A percentile compares a stretch with the other conserved stretches of the same genome.
These are phyloP conservation scores for Arthrocladium fulminans DNA, from an alignment of 2,329 filamentous ascomycete genomes.

Conservation along the genomic window DNA sequence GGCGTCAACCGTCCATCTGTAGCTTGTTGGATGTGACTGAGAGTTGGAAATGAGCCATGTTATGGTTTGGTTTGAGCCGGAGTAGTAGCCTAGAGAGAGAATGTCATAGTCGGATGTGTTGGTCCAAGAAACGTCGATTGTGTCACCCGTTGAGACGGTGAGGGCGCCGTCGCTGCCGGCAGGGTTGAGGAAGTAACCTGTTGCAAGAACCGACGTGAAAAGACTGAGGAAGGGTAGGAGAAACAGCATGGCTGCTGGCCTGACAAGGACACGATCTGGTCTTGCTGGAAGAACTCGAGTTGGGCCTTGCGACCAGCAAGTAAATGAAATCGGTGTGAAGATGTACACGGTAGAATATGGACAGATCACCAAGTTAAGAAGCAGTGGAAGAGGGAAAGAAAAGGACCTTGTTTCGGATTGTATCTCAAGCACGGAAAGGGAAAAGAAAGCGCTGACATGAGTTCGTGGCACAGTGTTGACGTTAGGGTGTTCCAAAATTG, in stretches of 20 bases:
- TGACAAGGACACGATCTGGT: too few species aligned
- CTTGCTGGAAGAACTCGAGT: too few species aligned
- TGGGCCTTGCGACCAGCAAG: too few species aligned
- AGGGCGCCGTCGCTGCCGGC: slow-evolving; percentile 1
- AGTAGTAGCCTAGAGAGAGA: slow-evolving; percentile 3
- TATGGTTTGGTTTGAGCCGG: slow-evolving; percentile 5
- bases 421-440: neutral
- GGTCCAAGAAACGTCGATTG: slow-evolving; percentile 8
- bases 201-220: neutral
- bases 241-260: neutral
- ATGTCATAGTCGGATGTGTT: slow-evolving; percentile 6
- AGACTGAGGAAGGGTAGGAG: neutral
- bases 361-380: neutral
- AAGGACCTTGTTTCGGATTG: neutral
- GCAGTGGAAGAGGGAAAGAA: neutral
- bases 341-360: neutral
- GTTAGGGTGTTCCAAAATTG: neutral
- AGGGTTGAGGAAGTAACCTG: slow-evolving; percentile 6
- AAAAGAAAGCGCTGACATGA: neutral
- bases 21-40: slow-evolving; percentile 1
- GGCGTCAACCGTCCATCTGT: slow-evolving; percentile 7
- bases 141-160: neutral
- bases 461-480: neutral
- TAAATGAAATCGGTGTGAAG: too few species aligned
- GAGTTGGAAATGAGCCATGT: slow-evolving; percentile 6